Base-by-base conservation (phyloP, 2,329 filamentous ascomycete genomes). In the Arachnomyces sp. region DNA sequence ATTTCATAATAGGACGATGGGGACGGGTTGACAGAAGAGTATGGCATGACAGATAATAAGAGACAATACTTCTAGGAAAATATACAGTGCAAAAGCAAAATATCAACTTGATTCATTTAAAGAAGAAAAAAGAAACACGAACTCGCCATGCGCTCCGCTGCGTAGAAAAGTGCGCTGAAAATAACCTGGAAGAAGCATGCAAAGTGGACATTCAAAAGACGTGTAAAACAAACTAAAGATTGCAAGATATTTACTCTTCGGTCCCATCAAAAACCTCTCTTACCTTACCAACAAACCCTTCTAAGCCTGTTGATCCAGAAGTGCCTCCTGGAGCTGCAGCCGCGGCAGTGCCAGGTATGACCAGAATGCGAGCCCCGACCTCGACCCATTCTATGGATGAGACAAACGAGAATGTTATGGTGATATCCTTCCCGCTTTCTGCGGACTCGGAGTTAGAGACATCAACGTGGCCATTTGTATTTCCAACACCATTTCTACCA, bases 361-460 rank as follows among this genome's bases (percentile, higher is more conserved):
- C 68, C 17, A 82, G 60, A 8, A 79, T 69, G 44, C 68, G 70
- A n/a, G 74, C 73, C 5, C 70, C 75, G 8, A 68, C 41, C 49
- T 77, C 69, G 16, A 80, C 63, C 61, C 72, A 80, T 54, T 81
- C 77, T 28, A 71, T 67, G 7, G 71, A 71, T 4, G 71, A 69
- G 13, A 77, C 69, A 49, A 82, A 78, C 5, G 70, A 68, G 49
- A 80, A 77, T 0, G 71, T 73, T 32, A 80, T 65, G 32, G 54
- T 60, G 12, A 69, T 57, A 35, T 63, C 52, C 15, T 59, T 58
- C 13, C 52, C 48, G 15, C 32, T 21, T 25, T 34, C 17, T 28
- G 28, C n/a, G n/a, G 11, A 7, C 8, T 18, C 15, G 33, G 16
- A 32, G 7, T 31, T 33, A 11, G 13, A 31, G 14, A 34, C 14